Conservation (phyloP, 805 yeast species). For the Candida fluviatilis region DNA sequence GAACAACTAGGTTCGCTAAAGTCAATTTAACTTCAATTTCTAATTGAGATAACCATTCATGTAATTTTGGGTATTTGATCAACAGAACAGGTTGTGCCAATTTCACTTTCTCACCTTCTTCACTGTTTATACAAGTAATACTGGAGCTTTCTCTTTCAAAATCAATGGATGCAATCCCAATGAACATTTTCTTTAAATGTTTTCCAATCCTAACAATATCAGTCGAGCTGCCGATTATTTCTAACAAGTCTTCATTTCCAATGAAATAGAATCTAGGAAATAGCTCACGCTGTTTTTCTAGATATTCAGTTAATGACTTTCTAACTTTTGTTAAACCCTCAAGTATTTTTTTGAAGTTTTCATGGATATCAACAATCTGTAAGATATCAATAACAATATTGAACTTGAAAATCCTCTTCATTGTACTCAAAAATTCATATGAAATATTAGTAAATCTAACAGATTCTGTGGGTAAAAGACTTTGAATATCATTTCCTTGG, state of each 20-base stretch:
- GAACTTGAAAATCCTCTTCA: conserved; percentile 47
- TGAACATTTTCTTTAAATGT: conserved; percentile 68
- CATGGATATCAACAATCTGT: conserved; percentile 44
- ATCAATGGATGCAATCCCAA: conserved; percentile 50
- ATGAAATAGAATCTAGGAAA: conserved; percentile 84
- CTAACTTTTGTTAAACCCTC: conserved; percentile 58
- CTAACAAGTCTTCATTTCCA: conserved; percentile 87
- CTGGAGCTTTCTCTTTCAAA: conserved; percentile 25
- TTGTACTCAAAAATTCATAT: conserved; percentile 51
- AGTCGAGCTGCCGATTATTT: conserved; percentile 65
- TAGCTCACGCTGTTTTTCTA: conserved; percentile 71
- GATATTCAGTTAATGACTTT: conserved; percentile 66
- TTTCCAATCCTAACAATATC: conserved; percentile 46
- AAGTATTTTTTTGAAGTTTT: conserved; percentile 43
- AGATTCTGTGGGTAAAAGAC: conserved; percentile 66
- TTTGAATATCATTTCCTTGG: conserved; percentile 49
- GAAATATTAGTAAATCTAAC: conserved; percentile 61
- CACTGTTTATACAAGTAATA: conserved; percentile 52
- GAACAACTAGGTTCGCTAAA: conserved; percentile 31
- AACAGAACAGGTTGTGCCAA: conserved; percentile 44
- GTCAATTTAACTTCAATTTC: conserved; percentile 53
- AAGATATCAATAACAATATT: conserved; percentile 54
- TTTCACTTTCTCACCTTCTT: conserved; percentile 56
- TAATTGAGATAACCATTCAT: conserved; percentile 59
- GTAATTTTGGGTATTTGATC: conserved; percentile 36